Conservation (phyloP, 495 filamentous ascomycete species). For the Xylaria telfairii region DNA sequence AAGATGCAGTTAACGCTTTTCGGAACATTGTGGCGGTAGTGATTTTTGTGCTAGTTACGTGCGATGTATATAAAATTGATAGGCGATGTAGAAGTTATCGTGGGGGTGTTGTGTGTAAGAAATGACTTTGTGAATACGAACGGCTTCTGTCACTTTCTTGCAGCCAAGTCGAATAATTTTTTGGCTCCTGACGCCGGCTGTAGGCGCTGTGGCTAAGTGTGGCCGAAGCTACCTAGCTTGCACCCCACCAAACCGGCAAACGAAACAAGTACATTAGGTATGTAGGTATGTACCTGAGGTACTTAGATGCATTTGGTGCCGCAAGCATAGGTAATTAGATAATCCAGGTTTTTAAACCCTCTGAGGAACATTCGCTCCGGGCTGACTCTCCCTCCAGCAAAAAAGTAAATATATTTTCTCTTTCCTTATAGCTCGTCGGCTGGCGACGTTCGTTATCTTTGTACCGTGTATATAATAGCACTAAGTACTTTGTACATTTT, state of each 20-base stretch:
- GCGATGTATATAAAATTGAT: neutral
- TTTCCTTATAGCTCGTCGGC: too few relatives aligned
- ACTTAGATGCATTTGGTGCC: too few relatives aligned
- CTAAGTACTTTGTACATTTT: too few relatives aligned
- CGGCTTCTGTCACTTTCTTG: conserved; percentile 6
- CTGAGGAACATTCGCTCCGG: too few relatives aligned
- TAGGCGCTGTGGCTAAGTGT: conserved; percentile 10
- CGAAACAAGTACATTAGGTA: too few relatives aligned
- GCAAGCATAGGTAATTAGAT: too few relatives aligned
- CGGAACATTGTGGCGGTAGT: conserved; percentile 49
- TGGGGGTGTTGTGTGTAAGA: conserved; percentile 31
- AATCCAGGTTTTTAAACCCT: too few relatives aligned
- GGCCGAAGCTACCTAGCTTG: neutral
- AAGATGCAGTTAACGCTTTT: conserved; percentile 46
- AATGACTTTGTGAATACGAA: conserved; percentile 6
- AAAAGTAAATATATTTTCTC: too few relatives aligned
- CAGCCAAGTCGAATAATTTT: conserved; percentile 25
- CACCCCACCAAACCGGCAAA: neutral
- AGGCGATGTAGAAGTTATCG: neutral
- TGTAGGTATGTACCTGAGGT: too few relatives aligned
- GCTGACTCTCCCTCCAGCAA: too few relatives aligned
- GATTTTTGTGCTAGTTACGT: conserved; percentile 25
- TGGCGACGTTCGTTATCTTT: too few relatives aligned
- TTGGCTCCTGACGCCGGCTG: conserved; percentile 9
- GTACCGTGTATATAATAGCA: too few relatives aligned